Evolutionary conservation across 257 asterid genomes (phyloP), one percentile per base, ranked within the genome.

Genomic region (Ophiorrhiza pumila): DNA sequence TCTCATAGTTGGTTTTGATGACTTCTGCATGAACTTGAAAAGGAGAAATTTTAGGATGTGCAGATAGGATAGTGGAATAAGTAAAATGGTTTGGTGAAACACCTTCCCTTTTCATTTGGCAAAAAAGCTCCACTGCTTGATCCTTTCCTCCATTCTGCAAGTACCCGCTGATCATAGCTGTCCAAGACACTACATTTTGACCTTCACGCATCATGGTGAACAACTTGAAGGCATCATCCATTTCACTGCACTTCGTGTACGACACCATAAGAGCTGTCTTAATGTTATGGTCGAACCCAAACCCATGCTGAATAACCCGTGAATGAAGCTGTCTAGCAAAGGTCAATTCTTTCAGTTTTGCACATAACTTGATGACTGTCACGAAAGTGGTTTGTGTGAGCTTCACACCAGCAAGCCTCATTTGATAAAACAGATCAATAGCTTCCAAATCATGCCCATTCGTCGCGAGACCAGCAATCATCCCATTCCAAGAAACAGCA

Each of bases 401-500:
- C 41, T 77, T 80, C 65, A 91, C 82, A 69, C 88, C 87, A n/a
- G 87, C 84, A 74, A 74, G 77, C 78, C 87, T 87, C 99, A 94
- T 91, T 76, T 61, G 65, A 73, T 75, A 61, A 76, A 91, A 87
- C 83, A 87, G 8, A 71, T 85, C 81, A 52, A 94, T 83, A 65
- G 97, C 97, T 79, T 88, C 91, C 49, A 78, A 62, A 37, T 86
- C 84, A 76, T 83, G 89, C 31, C 97, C 93, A 17, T 88, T 91
- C 9, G 74, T 72, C 50, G 87, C 79, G 71, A 94, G 88, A 74
- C 97, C 97, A 49, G 95, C 81, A 73, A 94, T 87, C 97, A 94
- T 87, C 77, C 93, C 93, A 75, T 91, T 94, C 99, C 97, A 94
- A 55, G 99, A 91, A 65, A 90, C 90, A 46, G 85, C 77, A 76